Conservation (phyloP, 1,284 basidiomycete species). For the Boletus calvinii region DNA sequence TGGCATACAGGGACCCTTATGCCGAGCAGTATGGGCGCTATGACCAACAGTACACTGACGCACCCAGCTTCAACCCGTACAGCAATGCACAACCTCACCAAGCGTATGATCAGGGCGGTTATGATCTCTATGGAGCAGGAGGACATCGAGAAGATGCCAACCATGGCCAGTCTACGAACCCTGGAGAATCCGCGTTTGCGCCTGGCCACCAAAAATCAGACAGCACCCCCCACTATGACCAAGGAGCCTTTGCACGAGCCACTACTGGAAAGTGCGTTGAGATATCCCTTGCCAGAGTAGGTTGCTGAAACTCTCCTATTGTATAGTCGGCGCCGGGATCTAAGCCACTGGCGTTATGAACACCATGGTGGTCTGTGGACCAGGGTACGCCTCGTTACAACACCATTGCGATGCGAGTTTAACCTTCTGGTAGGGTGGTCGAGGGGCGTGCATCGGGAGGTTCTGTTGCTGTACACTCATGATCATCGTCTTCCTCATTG, state of each 20-base stretch:
- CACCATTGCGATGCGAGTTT: not conserved
- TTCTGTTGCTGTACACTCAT: conserved; percentile 72
- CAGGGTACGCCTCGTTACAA: conserved; percentile 40
- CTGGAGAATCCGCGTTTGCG: conserved; percentile 21
- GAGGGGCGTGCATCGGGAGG: conserved; percentile 56
- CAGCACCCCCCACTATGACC: conserved; percentile 38
- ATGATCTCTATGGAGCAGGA: conserved; percentile 38
- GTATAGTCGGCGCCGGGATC: conserved; percentile 36
- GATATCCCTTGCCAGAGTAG: not conserved
- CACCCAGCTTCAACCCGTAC: conserved; percentile 52
- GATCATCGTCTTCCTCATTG: conserved; percentile 59
- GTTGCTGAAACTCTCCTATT: conserved; percentile 10
- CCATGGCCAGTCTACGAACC: conserved; percentile 23
- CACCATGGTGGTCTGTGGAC: conserved; percentile 64
- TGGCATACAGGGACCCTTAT: conserved; percentile 56
- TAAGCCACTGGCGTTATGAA: conserved; percentile 56
- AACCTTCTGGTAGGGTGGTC: conserved; percentile 45
- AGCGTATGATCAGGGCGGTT: conserved; percentile 48
- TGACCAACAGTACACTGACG: conserved; percentile 39
- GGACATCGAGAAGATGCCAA: conserved; percentile 46
- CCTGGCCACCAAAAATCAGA: conserved; percentile 22
- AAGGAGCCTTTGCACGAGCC: conserved; percentile 39
- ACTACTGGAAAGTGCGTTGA: conserved; percentile 32
- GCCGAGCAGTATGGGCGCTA: conserved; percentile 38
- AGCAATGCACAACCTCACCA: conserved; percentile 45